Evolutionary conservation across 2,329 filamentous ascomycete species (phyloP).

Genomic region (Exophiala viscosa): DNA sequence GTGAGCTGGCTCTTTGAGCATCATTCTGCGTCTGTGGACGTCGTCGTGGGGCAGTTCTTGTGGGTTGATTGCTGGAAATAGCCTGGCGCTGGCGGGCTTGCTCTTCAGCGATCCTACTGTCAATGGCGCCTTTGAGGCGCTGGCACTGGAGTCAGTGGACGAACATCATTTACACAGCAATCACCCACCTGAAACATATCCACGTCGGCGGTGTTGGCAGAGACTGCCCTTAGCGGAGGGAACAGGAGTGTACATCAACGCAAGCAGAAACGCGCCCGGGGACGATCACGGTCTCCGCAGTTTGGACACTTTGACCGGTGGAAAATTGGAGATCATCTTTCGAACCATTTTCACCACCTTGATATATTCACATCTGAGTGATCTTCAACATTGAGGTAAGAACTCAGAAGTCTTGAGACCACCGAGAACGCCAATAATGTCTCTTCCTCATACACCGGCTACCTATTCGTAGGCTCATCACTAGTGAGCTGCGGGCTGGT

Average conservation of each 20-base stretch:
- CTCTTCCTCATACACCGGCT: no score
- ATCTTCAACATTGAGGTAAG: no score
- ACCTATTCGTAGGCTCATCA: no score
- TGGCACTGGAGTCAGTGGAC: conserved; percentile 35
- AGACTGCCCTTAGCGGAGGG: not conserved
- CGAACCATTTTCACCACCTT: no score
- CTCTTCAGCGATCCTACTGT: conserved; percentile 85
- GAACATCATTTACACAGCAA: not conserved
- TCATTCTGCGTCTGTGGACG: conserved; percentile 32
- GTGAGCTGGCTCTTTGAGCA: conserved; percentile 29
- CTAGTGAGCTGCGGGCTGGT: no score
- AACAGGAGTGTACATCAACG: not conserved
- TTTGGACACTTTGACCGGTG: not conserved
- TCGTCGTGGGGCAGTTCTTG: conserved; percentile 40
- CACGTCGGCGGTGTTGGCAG: conserved; percentile 22
- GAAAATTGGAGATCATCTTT: no score
- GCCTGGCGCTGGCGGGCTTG: conserved; percentile 68
- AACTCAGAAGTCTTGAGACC: no score
- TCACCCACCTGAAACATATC: conserved; percentile 29
- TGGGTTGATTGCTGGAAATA: conserved; percentile 39
- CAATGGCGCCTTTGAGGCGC: conserved; percentile 80
- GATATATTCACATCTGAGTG: no score
- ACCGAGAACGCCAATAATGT: no score
- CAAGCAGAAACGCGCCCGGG: no score
- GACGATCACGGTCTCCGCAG: conserved; percentile 8